phyloP scores from a whole-genome alignment of 768 basidiomycete genomes.

The Strobilomyces dryophilus region DNA sequence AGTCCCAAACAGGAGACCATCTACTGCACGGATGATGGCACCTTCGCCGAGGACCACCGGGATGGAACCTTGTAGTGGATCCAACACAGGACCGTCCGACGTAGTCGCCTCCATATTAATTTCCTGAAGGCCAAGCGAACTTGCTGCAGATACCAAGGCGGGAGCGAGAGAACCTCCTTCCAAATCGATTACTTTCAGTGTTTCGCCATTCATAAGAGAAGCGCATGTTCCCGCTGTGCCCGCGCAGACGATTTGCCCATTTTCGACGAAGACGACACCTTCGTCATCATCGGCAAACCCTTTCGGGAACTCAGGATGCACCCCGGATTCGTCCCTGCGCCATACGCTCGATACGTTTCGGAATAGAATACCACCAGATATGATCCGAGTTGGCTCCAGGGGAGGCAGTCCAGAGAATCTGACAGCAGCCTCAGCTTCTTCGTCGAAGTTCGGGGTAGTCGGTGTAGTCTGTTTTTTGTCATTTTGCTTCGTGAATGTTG shows the following conservation, averaged over 20 bases:
- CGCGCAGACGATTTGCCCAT: slow-evolving; percentile 52
- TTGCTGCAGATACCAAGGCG: slow-evolving; percentile 63
- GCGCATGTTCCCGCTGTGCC: slow-evolving; percentile 20
- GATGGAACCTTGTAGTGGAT: slow-evolving; percentile 35
- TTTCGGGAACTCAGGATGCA: slow-evolving; percentile 14
- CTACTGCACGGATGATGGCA: slow-evolving; percentile 55
- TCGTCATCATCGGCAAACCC: slow-evolving; percentile 10
- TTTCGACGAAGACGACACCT: slow-evolving; percentile 42
- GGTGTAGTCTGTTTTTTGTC: slow-evolving; percentile 48
- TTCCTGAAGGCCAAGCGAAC: slow-evolving; percentile 62
- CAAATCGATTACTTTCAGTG: slow-evolving; percentile 39
- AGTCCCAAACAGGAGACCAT: slow-evolving; percentile 54
- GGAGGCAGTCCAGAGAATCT: slow-evolving; percentile 69
- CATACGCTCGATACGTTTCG: slow-evolving; percentile 44
- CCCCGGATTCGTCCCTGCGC: slow-evolving; percentile 20
- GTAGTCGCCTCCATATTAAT: slow-evolving; percentile 64
- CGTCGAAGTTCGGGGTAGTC: slow-evolving; percentile 51
- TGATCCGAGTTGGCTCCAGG: slow-evolving; percentile 37
- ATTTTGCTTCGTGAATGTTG: slow-evolving; percentile 43
- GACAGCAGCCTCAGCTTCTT: slow-evolving; percentile 55
- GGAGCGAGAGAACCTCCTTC: slow-evolving; percentile 59
- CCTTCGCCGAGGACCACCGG: slow-evolving; percentile 34
- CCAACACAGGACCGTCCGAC: slow-evolving; percentile 57
- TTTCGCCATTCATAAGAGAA: slow-evolving; percentile 9
- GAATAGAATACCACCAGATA: slow-evolving; percentile 44